Evolutionary conservation across 2,329 filamentous ascomycete genomes (phyloP).

Genomic region (Fusarium mangiferae): DNA sequence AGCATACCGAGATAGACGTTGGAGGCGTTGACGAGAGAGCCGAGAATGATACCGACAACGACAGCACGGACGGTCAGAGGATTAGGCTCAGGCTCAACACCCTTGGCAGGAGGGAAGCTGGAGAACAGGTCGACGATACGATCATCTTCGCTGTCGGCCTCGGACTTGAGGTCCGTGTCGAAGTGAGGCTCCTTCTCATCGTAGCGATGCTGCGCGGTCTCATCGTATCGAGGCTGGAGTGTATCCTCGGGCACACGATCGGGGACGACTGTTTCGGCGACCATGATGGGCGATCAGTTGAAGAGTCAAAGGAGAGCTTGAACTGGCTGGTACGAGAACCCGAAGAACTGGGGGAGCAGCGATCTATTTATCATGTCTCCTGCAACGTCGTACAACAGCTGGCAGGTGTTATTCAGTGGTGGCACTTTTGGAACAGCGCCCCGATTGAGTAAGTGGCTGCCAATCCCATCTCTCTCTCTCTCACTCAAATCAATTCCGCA

Average conservation of each 20-base stretch:
- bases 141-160: constrained; percentile 42
- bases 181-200: constrained; percentile 41
- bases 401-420: not conserved
- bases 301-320: not conserved
- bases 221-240: constrained; percentile 35
- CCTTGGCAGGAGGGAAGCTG: constrained; percentile 56
- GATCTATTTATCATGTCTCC: constrained; percentile 30
- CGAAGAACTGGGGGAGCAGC: not conserved
- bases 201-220: constrained; percentile 31
- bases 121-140: constrained; percentile 50
- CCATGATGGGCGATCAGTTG: constrained; percentile 24
- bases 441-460: constrained; percentile 3
- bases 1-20: constrained; percentile 68
- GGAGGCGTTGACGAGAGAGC: constrained; percentile 69
- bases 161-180: constrained; percentile 44
- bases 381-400: not conserved
- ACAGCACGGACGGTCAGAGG: constrained; percentile 67
- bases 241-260: constrained; percentile 27
- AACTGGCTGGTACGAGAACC: constrained; percentile 2
- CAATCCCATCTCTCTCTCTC: not conserved
- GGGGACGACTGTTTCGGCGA: constrained; percentile 30
- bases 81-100: constrained; percentile 55
- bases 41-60: constrained; percentile 64
- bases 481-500: not conserved
- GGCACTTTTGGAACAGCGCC: constrained; percentile 16